phyloP scores from a whole-genome alignment of 768 basidiomycete genomes.

The Exsudoporus frostii region DNA sequence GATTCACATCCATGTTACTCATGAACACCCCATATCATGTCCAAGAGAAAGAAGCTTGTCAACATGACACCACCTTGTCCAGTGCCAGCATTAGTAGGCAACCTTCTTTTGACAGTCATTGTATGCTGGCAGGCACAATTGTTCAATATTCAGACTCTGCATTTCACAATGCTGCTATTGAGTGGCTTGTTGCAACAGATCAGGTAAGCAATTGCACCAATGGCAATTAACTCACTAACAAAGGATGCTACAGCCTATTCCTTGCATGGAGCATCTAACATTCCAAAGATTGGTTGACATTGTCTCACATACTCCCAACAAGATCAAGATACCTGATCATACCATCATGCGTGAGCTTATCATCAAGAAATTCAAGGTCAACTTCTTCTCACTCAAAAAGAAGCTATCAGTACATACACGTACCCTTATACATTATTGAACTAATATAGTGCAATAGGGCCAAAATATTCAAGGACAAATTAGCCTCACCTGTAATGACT shows the following conservation, averaged over 20 bases:
- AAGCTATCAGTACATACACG: not conserved
- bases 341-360: not conserved
- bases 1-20: not conserved
- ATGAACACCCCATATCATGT: not conserved
- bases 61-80: not conserved
- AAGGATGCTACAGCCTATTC: slow-evolving; percentile 1
- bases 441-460: not conserved
- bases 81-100: not conserved
- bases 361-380: slow-evolving; percentile 5
- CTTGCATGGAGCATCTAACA: not conserved
- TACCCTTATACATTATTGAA: not conserved
- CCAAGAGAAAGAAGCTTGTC: not conserved
- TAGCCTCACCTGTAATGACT: slow-evolving; percentile 38
- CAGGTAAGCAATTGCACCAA: not conserved
- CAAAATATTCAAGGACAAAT: slow-evolving; percentile 4
- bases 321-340: not conserved
- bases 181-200: not conserved
- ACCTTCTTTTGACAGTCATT: not conserved
- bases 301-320: not conserved
- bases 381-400: slow-evolving; percentile 1
- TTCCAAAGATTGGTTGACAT: slow-evolving; percentile 3
- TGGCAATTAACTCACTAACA: not conserved
- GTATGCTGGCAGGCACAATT: not conserved
- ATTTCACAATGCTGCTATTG: not conserved
- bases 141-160: not conserved